Conservation (phyloP, 2,329 filamentous ascomycete species). For the Daldinia eschscholtzii region DNA sequence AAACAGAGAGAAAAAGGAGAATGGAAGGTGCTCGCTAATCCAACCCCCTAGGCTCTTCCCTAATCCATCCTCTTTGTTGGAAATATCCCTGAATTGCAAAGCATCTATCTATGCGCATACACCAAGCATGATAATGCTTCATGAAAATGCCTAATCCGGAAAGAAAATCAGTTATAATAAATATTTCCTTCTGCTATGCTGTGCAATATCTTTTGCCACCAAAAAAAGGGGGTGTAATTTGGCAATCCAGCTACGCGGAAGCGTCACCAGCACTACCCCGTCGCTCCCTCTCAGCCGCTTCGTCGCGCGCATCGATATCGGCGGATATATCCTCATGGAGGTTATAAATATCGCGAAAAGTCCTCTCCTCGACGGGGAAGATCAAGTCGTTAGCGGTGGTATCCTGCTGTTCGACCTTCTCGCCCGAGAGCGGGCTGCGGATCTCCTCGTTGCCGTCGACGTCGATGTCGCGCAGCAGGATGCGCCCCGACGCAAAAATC, state of each 20-base stretch:
- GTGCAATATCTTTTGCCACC: background rate
- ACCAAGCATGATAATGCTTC: background rate
- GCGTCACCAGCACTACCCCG: background rate
- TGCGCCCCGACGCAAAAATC: background rate
- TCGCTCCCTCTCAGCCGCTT: background rate
- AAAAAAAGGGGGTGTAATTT: background rate
- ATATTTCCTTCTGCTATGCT: background rate
- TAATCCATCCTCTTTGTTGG: background rate
- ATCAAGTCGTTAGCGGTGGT: background rate
- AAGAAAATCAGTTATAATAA: background rate
- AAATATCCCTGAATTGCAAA: background rate
- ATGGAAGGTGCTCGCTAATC: background rate
- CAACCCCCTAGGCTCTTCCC: background rate
- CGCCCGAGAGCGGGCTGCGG: background rate
- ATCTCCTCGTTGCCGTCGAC: background rate
- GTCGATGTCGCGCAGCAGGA: background rate
- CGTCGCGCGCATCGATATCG: background rate
- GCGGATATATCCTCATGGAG: background rate
- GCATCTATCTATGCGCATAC: too few species aligned
- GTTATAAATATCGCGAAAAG: slow-evolving; percentile 1
- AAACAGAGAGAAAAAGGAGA: background rate
- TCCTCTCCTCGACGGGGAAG: background rate
- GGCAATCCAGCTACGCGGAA: background rate
- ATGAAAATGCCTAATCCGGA: background rate
- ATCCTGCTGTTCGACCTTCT: background rate